Evolutionary conservation across 768 basidiomycete genomes (phyloP), one percentile per base, ranked within the genome.

Genomic region (Leccinum subgranulosum): DNA sequence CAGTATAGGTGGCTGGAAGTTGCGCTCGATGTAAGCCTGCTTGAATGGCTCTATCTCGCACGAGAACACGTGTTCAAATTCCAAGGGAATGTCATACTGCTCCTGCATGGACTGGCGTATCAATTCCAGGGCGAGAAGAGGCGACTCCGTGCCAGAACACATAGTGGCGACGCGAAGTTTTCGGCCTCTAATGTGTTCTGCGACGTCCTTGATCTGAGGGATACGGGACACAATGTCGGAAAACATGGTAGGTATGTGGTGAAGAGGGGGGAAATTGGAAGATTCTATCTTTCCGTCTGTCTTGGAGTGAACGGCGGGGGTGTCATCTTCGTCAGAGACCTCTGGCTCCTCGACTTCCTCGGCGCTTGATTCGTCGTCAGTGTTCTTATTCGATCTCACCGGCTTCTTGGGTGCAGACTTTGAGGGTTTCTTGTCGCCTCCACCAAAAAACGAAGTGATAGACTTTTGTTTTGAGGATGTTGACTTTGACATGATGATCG

Each of bases 1-100:
- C 33, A 98, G 78, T 27, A 96, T 73, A 12, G 94, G 94, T 23
- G 95, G 95, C 41, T 88, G 84, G 69, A 98, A 98, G 72, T 98
- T 98, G 31, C 95, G 82, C 69, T 98, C 95, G 60, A 98, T 98
- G 68, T 98, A 97, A 0, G 94, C 95, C 69, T 95, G 94, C 74
- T 97, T 95, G 80, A 94, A 96, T 4, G 94, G 94, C 68, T 94
- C 94, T 55, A 97, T 96, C 75, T 97, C 94, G 73, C 94, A 97
- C 1, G 94, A 96, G 75, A 97, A 96, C 46, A 95, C 92, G 73
- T 97, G 94, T 70, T 95, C 90, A 52, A 93, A 78, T 25, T 87
- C 81, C 55, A 97, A 74, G 2, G 80, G 75, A 53, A 88, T 64
- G 3, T 77, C 81, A 63, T 85, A 83, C 63, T 87, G 87, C 29